Base-by-base conservation (phyloP, 192 early-diverging fungal genomes). In the Coemansia erecta region DNA sequence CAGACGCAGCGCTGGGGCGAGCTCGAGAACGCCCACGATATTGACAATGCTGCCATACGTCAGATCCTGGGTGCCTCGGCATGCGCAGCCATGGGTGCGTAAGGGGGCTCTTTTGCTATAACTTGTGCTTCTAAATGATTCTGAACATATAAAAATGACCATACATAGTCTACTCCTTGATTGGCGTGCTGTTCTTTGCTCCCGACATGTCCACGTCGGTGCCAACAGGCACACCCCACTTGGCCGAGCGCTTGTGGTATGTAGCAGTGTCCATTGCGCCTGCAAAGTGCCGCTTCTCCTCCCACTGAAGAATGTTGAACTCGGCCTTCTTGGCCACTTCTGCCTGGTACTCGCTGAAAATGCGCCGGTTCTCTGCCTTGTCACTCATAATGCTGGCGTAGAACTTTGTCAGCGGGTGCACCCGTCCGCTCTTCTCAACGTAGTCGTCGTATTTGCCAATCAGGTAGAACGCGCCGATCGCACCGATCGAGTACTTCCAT, bases 1-100 rank as follows among this genome's bases (percentile, higher is more conserved):
- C 96, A 98, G 80, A 97, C 93, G 40, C 82, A 87, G 33, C 82
- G 83, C 35, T 98, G 94, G 94, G 96, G 96, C 26, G 86, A 90
- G 68, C 90, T 94, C 10, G 89, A 93, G 72, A 90, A 92, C 64
- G 86, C 77, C 7, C 77, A 79, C 60, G 77, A 79, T 43, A 61
- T 79, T 21, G 70, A 73, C 51, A 69, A 79, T 18, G 70, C 70
- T 2, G 77, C 70, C n/a, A 66, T 88, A 23, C 86, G 84, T 58
- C 83, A 87, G 64, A 86, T 86, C 51, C 77, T 94, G n/a, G 90
- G 90, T 23, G 83, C 89, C n/a, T 86, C 82, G 17, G 86, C 84
- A 8, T 86, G 84, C 42, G 67, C 68, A 3, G 62, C 80, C 12
- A 61, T 80, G 48, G 72, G 69, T 40, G 64, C 63, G 28, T 72